These are phyloP conservation scores for Luvunga scandens DNA, from an alignment of 345 rosid genomes.

Conservation along the genomic window DNA sequence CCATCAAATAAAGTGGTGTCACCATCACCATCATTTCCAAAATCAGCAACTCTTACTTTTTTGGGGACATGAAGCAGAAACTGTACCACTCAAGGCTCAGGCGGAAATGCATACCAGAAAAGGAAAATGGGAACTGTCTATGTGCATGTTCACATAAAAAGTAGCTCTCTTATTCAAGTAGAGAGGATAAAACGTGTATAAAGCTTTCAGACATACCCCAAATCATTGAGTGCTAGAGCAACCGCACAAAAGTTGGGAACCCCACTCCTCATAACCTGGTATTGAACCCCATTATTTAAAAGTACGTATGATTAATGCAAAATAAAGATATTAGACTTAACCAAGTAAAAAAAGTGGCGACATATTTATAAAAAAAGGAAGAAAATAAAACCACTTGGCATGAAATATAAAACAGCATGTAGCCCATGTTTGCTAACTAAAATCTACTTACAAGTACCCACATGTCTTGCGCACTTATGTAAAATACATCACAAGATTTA, in stretches of 20 bases:
- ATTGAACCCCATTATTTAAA: not conserved
- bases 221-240: conserved; percentile 75
- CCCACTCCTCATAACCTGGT: conserved; percentile 86
- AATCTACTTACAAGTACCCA: not conserved
- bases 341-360: not conserved
- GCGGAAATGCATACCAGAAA: not conserved
- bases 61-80: not conserved
- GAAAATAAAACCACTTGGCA: not conserved
- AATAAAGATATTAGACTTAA: not conserved
- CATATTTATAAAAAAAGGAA: not conserved
- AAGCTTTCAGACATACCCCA: conserved; percentile 56
- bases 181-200: not conserved
- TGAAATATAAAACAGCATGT: not conserved
- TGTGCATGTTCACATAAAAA: not conserved
- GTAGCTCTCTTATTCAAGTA: not conserved
- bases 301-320: not conserved
- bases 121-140: not conserved
- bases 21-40: not conserved
- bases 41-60: not conserved
- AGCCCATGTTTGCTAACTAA: not conserved
- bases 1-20: not conserved
- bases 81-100: not conserved
- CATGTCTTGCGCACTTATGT: not conserved
- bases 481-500: not conserved
- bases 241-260: conserved; percentile 93